Evolutionary conservation across 2,329 filamentous ascomycete species (phyloP).

Genomic region (Acrocalymma vagum): DNA sequence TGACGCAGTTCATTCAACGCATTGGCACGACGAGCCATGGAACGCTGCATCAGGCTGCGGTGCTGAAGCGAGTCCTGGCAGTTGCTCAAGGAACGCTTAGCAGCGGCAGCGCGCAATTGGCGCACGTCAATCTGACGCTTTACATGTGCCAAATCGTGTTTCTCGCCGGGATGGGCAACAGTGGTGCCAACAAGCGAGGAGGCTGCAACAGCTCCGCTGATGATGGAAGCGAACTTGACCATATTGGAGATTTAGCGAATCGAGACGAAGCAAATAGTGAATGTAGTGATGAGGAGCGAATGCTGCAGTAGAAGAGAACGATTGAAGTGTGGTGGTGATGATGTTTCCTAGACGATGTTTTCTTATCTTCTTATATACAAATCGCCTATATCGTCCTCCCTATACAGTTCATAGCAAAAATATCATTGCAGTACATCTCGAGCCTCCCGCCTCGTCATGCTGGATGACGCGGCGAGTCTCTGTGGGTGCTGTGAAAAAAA

Average conservation of each 20-base stretch:
- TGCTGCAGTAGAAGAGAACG: slow-evolving; percentile 1
- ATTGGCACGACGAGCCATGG: slow-evolving; percentile 27
- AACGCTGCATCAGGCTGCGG: slow-evolving; percentile 25
- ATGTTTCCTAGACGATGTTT: slow-evolving; percentile 4
- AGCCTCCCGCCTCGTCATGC: slow-evolving; percentile 12
- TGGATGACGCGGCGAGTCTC: slow-evolving; percentile 17
- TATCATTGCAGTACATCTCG: not conserved
- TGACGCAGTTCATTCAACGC: slow-evolving; percentile 25
- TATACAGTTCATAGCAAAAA: too few species aligned
- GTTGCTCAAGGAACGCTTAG: slow-evolving; percentile 26
- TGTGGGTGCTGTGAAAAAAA: slow-evolving; percentile 7
- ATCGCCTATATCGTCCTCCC: not conserved
- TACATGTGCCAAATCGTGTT: slow-evolving; percentile 37
- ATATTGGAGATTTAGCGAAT: slow-evolving; percentile 14
- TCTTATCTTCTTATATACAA: not conserved
- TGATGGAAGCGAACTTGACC: slow-evolving; percentile 28
- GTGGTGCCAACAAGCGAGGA: slow-evolving; percentile 24
- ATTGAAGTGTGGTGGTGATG: slow-evolving; percentile 7
- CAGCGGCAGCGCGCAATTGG: slow-evolving; percentile 22
- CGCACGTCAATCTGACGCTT: slow-evolving; percentile 39
- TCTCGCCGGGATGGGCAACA: slow-evolving; percentile 43
- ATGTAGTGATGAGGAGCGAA: slow-evolving; percentile 1
- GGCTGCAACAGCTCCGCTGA: slow-evolving; percentile 23
- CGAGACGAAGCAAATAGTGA: slow-evolving; percentile 1
- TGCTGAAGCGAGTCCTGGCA: slow-evolving; percentile 29